Conservation (phyloP, 192 early-diverging fungal genomes). For the Funneliformis geosporum region DNA sequence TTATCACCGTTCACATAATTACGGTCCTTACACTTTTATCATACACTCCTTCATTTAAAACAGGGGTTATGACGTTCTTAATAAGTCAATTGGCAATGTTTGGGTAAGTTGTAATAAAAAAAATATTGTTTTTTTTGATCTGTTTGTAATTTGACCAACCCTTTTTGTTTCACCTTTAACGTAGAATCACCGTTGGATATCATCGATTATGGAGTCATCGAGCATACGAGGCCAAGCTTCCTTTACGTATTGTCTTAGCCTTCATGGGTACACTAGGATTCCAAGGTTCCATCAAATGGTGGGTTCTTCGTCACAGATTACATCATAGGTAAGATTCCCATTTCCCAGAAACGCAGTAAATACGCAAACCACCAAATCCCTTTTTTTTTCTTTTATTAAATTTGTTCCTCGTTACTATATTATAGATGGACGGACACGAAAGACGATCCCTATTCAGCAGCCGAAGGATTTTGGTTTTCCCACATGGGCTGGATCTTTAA, state of each 20-base stretch:
- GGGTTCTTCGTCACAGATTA: slow-evolving; percentile 78
- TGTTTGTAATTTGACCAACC: background rate
- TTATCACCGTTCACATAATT: background rate
- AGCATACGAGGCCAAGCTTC: slow-evolving; percentile 61
- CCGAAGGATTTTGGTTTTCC: slow-evolving; percentile 75
- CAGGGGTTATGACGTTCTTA: background rate
- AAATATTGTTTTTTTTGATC: background rate
- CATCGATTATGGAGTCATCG: slow-evolving; percentile 81
- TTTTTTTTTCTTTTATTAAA: background rate
- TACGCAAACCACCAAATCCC: background rate
- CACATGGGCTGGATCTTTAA: slow-evolving; percentile 85
- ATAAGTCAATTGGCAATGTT: background rate
- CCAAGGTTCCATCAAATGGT: slow-evolving; percentile 82
- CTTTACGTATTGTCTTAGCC: slow-evolving; percentile 59
- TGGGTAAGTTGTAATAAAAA: slow-evolving; percentile 2
- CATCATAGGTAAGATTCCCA: slow-evolving; percentile 67
- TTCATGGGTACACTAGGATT: slow-evolving; percentile 68
- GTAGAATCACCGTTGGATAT: slow-evolving; percentile 53
- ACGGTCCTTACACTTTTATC: background rate
- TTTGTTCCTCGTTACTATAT: background rate
- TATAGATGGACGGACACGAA: slow-evolving; percentile 53
- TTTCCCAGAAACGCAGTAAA: background rate
- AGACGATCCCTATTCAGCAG: slow-evolving; percentile 77
- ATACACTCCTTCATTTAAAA: background rate
- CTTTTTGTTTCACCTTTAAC: background rate